Percentiles rank a stretch among this genome's conserved stretches.
Conservation (phyloP, 176 grass and related monocot species). For the Chloris gayana region DNA sequence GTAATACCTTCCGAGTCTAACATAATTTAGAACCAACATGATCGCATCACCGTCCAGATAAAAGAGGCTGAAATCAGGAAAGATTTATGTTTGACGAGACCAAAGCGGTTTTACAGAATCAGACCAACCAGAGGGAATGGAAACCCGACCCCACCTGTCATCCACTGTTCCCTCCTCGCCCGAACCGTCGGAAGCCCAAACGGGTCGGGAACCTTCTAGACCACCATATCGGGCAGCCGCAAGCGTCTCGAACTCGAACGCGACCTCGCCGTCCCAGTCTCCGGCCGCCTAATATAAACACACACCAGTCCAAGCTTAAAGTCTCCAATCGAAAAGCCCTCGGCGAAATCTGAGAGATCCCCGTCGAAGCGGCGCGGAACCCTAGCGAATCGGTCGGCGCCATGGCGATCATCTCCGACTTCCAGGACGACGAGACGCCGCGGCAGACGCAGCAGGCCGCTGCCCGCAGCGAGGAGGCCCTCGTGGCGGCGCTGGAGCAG, state of each 20-base stretch:
- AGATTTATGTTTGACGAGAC: not conserved
- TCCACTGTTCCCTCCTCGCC: not conserved
- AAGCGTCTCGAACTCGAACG: not conserved
- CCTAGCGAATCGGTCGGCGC: not conserved
- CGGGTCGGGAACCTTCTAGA: constrained; percentile 25
- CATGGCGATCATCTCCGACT: constrained; percentile 92
- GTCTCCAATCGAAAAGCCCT: constrained; percentile 23
- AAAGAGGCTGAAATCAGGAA: not conserved
- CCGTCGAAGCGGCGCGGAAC: not conserved
- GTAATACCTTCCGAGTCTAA: not conserved
- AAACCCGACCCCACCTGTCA: not conserved
- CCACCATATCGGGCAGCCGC: not conserved
- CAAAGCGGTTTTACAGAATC: not conserved
- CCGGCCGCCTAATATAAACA: not conserved
- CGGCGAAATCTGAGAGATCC: constrained; percentile 8
- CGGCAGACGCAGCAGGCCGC: not conserved
- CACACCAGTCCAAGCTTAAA: not conserved
- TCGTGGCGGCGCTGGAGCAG: constrained; percentile 57
- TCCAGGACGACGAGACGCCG: constrained; percentile 65
- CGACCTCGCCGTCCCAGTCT: not conserved
- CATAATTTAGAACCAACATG: not conserved
- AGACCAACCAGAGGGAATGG: not conserved
- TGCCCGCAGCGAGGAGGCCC: constrained; percentile 49
- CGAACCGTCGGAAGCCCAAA: not conserved
- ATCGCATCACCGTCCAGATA: not conserved